Evolutionary conservation across 305 asterid species (phyloP), one percentile per base, ranked within the genome.

Genomic region (Nicotiana rustica): DNA sequence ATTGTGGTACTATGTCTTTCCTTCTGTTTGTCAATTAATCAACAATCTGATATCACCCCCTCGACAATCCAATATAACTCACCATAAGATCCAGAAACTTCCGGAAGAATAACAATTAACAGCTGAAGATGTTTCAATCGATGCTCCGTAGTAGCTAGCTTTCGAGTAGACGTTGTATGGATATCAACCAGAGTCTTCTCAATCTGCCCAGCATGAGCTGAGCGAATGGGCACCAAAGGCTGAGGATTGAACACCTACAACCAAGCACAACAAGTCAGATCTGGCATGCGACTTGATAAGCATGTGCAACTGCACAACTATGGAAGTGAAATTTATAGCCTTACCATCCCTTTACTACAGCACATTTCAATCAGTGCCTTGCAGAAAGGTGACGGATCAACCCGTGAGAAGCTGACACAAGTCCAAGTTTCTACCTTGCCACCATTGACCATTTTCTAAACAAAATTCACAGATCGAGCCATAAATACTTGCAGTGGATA

Each of bases 291-390:
- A 79, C 15, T 21, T 62, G 62, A 59, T 62, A 79, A 60, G 41
- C 59, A 9, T 33, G 4, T 14, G 47, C 47, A 65, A 44, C 44
- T 38, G 61, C 29, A 80, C 41, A 62, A 19, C 29, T 33, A 68
- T 55, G 38, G 14, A 44, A 67, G 68, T 52, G 21, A 67, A 44
- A 76, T 25, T 12, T 4, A 70, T 29, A 73, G 65, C 64, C 90
- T 31, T 87, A 96, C 99, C 97, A 96, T 94, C 69, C 99, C 99
- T 78, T 87, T 93, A n/a, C 83, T 90, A 65, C 81, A 29, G 81
- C 99, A 96, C 99, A 93, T 93, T 0, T 25, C 6, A 5, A 91
- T 86, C 83, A 96, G 79, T 15, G 81, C 89, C 4, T 3, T 0
- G 80, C 94, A 90, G 82, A 96, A 93, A 56, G 60, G 19, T 0